A percentile compares a stretch with the other conserved stretches of the same genome.
phyloP scores from a whole-genome alignment of 148 eudicot genomes.

The Rhododendron mucronatum region DNA sequence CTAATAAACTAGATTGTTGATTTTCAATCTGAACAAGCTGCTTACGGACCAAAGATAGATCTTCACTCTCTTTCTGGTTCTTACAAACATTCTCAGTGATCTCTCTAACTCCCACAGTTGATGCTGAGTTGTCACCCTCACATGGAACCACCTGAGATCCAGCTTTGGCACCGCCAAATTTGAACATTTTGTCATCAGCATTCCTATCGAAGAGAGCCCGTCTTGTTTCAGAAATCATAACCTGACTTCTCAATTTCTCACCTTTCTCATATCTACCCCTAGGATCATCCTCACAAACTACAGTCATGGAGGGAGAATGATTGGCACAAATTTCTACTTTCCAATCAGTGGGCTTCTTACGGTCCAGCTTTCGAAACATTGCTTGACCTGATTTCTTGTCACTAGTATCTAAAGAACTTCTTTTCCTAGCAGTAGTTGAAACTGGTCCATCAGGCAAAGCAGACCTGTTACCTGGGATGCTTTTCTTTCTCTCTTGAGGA shows the following conservation, averaged over 20 bases:
- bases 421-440: slow-evolving; percentile 45
- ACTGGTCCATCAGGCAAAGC: slow-evolving; percentile 38
- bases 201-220: slow-evolving; percentile 45
- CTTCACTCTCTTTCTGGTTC: slow-evolving; percentile 64
- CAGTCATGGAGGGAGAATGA: slow-evolving; percentile 26
- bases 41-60: slow-evolving; percentile 64
- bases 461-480: slow-evolving; percentile 24
- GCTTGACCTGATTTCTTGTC: slow-evolving; percentile 50
- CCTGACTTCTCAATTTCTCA: slow-evolving; percentile 25
- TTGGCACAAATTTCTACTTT: slow-evolving; percentile 32
- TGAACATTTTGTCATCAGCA: slow-evolving; percentile 15
- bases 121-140: slow-evolving; percentile 32
- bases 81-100: slow-evolving; percentile 31
- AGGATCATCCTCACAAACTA: slow-evolving; percentile 24
- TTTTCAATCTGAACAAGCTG: slow-evolving; percentile 86
- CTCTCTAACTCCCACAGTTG: slow-evolving; percentile 40
- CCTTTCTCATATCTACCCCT: slow-evolving; percentile 16
- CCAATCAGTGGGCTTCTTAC: slow-evolving; percentile 42
- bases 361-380: slow-evolving; percentile 53
- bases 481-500: slow-evolving; percentile 39
- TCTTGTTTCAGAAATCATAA: slow-evolving; percentile 32
- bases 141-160: slow-evolving; percentile 47
- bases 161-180: slow-evolving; percentile 8
- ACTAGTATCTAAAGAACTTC: slow-evolving; percentile 32
- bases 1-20: slow-evolving; percentile 77